Base-by-base conservation (phyloP, 1,284 basidiomycete species). In the Pseudozyma sp. region DNA sequence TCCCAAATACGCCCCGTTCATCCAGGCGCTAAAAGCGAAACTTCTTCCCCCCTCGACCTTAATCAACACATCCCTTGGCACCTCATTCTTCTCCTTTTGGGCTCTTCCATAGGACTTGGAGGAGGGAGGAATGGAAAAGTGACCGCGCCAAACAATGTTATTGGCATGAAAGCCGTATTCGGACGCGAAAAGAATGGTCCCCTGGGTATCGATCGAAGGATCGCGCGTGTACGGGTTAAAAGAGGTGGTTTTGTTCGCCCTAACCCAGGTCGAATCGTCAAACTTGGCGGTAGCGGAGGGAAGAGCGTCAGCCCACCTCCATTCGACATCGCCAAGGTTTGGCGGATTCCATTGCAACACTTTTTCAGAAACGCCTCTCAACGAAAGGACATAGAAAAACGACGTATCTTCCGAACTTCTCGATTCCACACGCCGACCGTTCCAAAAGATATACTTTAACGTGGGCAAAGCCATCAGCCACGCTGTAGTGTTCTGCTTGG, bases 61-160 rank as follows among this genome's bases (percentile, higher is more conserved):
- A 10, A 93, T 84, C 68, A 91, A 91, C 13, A 90, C 88, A 25
- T 88, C 90, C 63, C 87, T 89, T 1, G 45, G 55, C n/a, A 1
- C 35, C 11, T 51, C 39, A 10, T 77, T 90, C 89, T 1, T 82
- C 25, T 31, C 25, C 25, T 31, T 31, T 31, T 31, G 3, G 25
- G 25, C 25, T 31, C 6, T 31, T 31, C 25, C 25, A 31, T 31
- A 31, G 25, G 25, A 31, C 25, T 31, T 31, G 25, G 45, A 25
- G 10, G 21, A 13, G 34, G 11, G 18, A 1, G 3, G n/a, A 3
- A 39, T 38, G 18, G 25, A 8, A 83, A 94, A 94, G 82, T 92
- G 90, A 1, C 92, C 92, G 50, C 92, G 88, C 92, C 92, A 94
- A 11, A 94, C 85, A 25, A 93, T 90, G 70, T 88, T 88, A n/a